Conservation (phyloP, 75 land plant genomes). For the Picea glauca region DNA sequence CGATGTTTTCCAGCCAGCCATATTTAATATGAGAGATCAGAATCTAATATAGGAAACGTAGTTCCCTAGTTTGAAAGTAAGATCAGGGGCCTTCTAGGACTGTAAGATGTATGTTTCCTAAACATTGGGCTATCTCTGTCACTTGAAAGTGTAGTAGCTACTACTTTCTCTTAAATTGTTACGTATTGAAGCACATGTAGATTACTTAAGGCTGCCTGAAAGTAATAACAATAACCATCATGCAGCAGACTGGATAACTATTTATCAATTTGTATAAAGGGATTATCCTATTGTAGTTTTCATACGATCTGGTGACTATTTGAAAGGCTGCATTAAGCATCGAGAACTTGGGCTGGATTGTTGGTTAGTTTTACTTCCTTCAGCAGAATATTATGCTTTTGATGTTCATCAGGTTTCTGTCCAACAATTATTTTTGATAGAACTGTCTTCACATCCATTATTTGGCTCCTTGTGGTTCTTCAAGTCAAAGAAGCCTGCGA, state of each 20-base stretch:
- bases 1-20: not conserved
- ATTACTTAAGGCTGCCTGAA: not conserved
- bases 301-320: not conserved
- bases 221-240: constrained; percentile 1
- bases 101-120: not conserved
- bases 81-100: not conserved
- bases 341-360: not conserved
- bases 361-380: not conserved
- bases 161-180: not conserved
- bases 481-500: not conserved
- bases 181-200: not conserved
- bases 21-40: not conserved
- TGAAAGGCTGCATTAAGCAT: not conserved
- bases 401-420: constrained; percentile 1
- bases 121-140: not conserved
- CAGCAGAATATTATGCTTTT: no score
- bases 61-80: not conserved
- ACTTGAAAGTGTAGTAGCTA: not conserved
- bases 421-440: not conserved
- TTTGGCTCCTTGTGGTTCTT: not conserved
- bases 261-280: constrained; percentile 2
- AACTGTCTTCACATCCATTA: not conserved
- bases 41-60: not conserved
- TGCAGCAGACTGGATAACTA: not conserved
- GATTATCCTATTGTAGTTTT: not conserved